These are phyloP conservation scores for Thymus quinquecostatus DNA, from an alignment of 257 asterid genomes.

Conservation along the genomic window DNA sequence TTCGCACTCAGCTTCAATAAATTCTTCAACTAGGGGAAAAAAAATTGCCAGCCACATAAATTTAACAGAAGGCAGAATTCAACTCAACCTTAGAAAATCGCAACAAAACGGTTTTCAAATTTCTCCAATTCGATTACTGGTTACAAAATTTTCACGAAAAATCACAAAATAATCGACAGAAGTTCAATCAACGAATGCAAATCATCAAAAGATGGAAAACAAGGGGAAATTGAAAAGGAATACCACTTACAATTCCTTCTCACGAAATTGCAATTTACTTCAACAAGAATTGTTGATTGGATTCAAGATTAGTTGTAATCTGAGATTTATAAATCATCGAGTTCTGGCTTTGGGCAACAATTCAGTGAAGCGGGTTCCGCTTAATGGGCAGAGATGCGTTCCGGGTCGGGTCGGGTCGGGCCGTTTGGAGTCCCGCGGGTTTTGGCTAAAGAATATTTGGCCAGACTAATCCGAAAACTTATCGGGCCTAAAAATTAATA, in stretches of 20 bases:
- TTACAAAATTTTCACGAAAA: not conserved
- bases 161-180: not conserved
- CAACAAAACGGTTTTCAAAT: not conserved
- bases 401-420: not conserved
- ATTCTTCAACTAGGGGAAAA: not conserved
- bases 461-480: no score
- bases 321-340: not conserved
- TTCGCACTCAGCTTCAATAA: not conserved
- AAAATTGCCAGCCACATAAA: not conserved
- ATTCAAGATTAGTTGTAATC: not conserved
- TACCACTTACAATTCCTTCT: not conserved
- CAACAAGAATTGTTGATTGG: not conserved
- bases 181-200: not conserved
- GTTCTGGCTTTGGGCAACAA: slow-evolving; percentile 20
- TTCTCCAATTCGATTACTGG: not conserved
- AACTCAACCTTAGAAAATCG: not conserved
- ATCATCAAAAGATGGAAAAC: not conserved
- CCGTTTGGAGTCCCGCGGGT: no score
- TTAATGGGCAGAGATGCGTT: not conserved
- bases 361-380: not conserved
- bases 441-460: no score
- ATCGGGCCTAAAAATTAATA: no score
- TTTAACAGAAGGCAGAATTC: not conserved
- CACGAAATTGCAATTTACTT: not conserved
- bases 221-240: not conserved